Evolutionary conservation across 202 grass and related monocot genomes (phyloP), one percentile per base, ranked within the genome.

Genomic region (Cymbopogon flexuosus): DNA sequence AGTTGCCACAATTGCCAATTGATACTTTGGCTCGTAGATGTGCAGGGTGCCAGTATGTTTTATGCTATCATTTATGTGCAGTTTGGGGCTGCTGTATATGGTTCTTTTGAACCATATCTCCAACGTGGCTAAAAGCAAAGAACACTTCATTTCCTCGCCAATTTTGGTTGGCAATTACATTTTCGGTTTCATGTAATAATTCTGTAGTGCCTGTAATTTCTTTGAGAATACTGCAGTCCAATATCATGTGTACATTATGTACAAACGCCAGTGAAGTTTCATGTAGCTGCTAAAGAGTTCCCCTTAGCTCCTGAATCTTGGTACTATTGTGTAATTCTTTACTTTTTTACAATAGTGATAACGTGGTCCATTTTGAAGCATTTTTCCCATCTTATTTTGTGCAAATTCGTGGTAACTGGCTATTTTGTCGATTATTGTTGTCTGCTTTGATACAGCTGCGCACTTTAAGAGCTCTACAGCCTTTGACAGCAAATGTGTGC

Each of bases 161-260:
- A 72, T 77, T 78, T 82, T 89, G 49, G 47, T 85, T 89, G 87
- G 87, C 66, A 78, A 31, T 43, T 78, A 76, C 34, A n/a, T 78
- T 81, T 66, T 78, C 59, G 35, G 47, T 73, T 78, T 10, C 46
- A 78, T 78, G 72, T 72, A 82, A 72, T 60, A 82, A 67, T 66
- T 83, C 52, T 67, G 68, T 62, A 47, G 82, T 51, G 60, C 19
- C 9, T 34, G 46, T 66, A 68, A 56, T 68, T 66, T 56, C 3
- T 36, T 15, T 6, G 11, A 54, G 31, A 56, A 39, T 68, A 56
- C 33, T 65, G 35, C 43, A 77, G 64, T 40, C 23, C 70, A 30
- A 11, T 29, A 65, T 33, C 37, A 72, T 81, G 56, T 85, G 83
- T 77, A 89, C 65, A 83, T 62, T 21, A 81, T 57, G 12, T 8